Base-by-base conservation (phyloP, 495 filamentous ascomycete species). In the Lasiosphaeria miniovina region DNA sequence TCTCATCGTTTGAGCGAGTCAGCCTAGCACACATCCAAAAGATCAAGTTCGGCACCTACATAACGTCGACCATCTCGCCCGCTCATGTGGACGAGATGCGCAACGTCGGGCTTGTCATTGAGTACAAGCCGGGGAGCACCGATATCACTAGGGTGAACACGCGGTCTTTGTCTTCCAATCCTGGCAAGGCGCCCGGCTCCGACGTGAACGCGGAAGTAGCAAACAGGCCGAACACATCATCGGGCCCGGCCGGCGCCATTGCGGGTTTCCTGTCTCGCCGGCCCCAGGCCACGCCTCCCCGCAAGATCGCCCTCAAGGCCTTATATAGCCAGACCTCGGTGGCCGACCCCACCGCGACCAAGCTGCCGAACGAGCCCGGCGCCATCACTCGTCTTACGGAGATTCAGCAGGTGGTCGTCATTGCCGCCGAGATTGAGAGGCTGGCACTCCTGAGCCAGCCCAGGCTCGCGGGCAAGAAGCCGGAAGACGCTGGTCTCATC, bases 1-100 rank as follows among this genome's bases (percentile, higher is more conserved):
- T 97, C 0, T 83, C 86, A 1, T 90, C 87, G 0, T 97, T 96
- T 65, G 91, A 96, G 71, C 79, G 93, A n/a, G 86, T 96, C 11
- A 86, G 88, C 56, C 77, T 97, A 36, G 80, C 82, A 6, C 86
- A 88, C 52, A 74, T 98, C 34, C 75, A 77, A 1, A 79, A 80
- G 49, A 85, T 98, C 50, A 82, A 83, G 57, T 83, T 87, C 60
- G 94, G 93, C 35, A 87, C 88, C 2, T 98, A 97, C 67, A 90
- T 98, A 67, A 96, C 90, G 2, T 92, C 87, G 1, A 92, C 90
- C 3, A 77, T 96, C 32, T 88, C 92, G 4, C 71, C 84, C 0
- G 74, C 83, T 1, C 89, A 95, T 61, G 78, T 81, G 32, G 88
- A 98, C 62, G 88, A 90, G 68, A 74, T 77, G 46, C 84, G 79